These are phyloP conservation scores for Alnus glutinosa DNA, from an alignment of 306 rosid species.

Conservation along the genomic window DNA sequence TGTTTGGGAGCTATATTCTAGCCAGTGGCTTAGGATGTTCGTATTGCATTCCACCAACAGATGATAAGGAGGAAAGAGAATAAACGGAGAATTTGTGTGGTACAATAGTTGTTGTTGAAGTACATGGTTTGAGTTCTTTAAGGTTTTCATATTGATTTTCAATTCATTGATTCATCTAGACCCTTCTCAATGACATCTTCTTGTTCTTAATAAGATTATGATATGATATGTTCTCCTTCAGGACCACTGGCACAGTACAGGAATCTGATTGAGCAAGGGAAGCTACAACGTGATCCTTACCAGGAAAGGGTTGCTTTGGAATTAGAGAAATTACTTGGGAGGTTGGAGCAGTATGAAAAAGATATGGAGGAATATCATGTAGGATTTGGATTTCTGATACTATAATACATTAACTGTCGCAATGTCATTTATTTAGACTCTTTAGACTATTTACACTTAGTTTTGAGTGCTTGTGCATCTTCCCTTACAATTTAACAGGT, in stretches of 20 bases:
- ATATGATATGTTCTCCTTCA: conserved; percentile 31
- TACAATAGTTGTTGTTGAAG: too few species aligned
- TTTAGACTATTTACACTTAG: background rate
- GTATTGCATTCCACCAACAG: too few species aligned
- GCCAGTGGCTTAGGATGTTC: too few species aligned
- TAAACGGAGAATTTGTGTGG: too few species aligned
- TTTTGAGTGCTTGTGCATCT: background rate
- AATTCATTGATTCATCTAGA: background rate
- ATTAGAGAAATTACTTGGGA: conserved; percentile 71
- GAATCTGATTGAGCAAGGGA: conserved; percentile 71
- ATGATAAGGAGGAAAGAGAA: too few species aligned
- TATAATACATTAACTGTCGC: background rate
- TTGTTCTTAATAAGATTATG: background rate
- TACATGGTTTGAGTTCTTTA: too few species aligned
- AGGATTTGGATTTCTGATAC: conserved; percentile 9
- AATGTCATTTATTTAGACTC: background rate
- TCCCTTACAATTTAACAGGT: conserved; percentile 38
- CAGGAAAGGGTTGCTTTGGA: conserved; percentile 77
- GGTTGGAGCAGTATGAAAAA: conserved; percentile 84
- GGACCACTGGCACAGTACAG: conserved; percentile 69
- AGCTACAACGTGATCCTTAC: conserved; percentile 77
- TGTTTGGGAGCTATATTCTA: too few species aligned
- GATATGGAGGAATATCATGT: conserved; percentile 91
- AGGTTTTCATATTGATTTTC: background rate
- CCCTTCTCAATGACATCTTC: background rate